Conservation (phyloP, 805 yeast genomes). For the Spencermartinsiella europaea region DNA sequence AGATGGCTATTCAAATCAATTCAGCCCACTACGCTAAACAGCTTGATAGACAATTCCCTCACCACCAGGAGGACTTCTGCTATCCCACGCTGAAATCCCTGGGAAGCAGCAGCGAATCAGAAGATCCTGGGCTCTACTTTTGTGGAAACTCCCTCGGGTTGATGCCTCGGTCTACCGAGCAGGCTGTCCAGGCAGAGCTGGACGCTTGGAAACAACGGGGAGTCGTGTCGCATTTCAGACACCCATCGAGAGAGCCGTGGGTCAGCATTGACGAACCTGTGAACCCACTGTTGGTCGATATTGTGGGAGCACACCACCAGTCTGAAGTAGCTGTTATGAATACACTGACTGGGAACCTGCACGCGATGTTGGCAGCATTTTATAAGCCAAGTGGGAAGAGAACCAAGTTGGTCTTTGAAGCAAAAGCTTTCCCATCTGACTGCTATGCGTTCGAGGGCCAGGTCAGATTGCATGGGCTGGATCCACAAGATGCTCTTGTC, state of each 20-base stretch:
- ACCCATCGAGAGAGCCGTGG: slow-evolving; percentile 57
- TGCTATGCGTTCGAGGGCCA: slow-evolving; percentile 78
- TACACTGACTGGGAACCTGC: slow-evolving; percentile 75
- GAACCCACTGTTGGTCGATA: slow-evolving; percentile 57
- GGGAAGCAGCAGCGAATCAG: slow-evolving; percentile 33
- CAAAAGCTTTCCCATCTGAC: slow-evolving; percentile 89
- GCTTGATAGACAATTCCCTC: slow-evolving; percentile 40
- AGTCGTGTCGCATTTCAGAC: slow-evolving; percentile 74
- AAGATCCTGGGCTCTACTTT: slow-evolving; percentile 47
- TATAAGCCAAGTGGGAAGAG: slow-evolving; percentile 59
- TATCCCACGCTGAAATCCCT: slow-evolving; percentile 64
- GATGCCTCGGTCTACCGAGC: slow-evolving; percentile 64
- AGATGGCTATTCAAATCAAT: no score
- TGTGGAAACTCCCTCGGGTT: slow-evolving; percentile 95
- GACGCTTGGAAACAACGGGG: slow-evolving; percentile 79
- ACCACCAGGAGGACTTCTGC: slow-evolving; percentile 44
- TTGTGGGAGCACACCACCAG: slow-evolving; percentile 68
- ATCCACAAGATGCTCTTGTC: slow-evolving; percentile 52
- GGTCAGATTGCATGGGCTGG: slow-evolving; percentile 54
- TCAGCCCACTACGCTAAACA: slow-evolving; percentile 14
- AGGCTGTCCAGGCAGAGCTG: slow-evolving; percentile 59
- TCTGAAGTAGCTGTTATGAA: slow-evolving; percentile 84
- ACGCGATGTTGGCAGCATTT: slow-evolving; percentile 66
- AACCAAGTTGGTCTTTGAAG: slow-evolving; percentile 74
- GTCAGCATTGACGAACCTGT: slow-evolving; percentile 78